A percentile compares a stretch with the other conserved stretches of the same genome.
Conservation (phyloP, 106 monocot species). For the Acanthochlamys bracteata region DNA sequence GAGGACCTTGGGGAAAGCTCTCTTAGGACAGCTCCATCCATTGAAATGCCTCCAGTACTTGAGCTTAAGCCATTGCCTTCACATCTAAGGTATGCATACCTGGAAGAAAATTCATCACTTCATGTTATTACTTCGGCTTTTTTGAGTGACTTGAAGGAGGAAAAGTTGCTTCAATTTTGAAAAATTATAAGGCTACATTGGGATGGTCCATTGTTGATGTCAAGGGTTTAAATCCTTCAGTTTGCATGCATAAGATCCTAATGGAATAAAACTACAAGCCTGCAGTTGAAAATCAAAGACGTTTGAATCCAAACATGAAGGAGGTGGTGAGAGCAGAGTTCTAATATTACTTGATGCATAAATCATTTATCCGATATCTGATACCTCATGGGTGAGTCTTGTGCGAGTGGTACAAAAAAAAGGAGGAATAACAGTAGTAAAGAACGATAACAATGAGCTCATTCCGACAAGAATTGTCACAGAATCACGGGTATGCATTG, state of each 20-base stretch:
- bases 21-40: background rate
- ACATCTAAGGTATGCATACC: background rate
- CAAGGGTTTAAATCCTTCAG: background rate
- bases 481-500: constrained; percentile 1
- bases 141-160: background rate
- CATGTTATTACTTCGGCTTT: background rate
- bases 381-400: no score
- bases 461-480: background rate
- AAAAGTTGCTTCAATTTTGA: background rate
- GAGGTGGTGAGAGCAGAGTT: no score
- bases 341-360: no score
- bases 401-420: no score
- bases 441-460: no score
- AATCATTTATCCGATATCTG: no score
- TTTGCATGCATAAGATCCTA: background rate
- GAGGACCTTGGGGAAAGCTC: background rate
- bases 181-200: background rate
- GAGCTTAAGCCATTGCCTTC: background rate
- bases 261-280: no score
- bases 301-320: no score
- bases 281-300: no score
- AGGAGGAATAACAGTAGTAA: no score
- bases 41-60: background rate
- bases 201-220: constrained; percentile 1
- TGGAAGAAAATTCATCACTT: background rate